Base-by-base conservation (phyloP, 164 flowering plant species). In the Berberis thunbergii region DNA sequence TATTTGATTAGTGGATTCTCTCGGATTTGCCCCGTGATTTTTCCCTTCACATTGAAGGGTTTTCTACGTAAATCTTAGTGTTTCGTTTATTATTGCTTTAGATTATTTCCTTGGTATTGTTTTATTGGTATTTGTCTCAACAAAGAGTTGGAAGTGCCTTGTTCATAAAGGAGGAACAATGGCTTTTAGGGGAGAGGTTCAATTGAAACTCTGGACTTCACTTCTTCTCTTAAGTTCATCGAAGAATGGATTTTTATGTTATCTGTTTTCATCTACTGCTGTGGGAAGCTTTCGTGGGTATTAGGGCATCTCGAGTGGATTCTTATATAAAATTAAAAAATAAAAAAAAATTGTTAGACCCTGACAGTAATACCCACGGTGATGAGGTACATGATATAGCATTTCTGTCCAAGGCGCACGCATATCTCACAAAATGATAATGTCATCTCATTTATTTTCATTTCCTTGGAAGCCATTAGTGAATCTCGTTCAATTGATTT, bases 141-240 rank as follows among this genome's bases (percentile, higher is more conserved):
- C 26, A 26, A 26, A 26, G 26, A 26, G 26, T 26, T 26, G 26
- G 26, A 94, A 86, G 65, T 80, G 79, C 64, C 94, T 92, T 72
- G 96, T 92, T 74, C 86, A 81, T 59, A 97, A 97, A 12, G 98
- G 98, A 64, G 88, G 86, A 8, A 97, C 98, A 44, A 92, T 89
- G 97, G 93, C 93, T 67, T 81, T 92, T 3, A 80, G 98, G 73
- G 98, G 98, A 73, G 98, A 92, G 98, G 98, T 92, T 74, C 6
- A 49, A 59, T 44, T 49, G 50, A 41, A 11, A 54, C 49, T 52
- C 39, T 59, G 13, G 13, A 66, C 46, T 65, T 59, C 26, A 49
- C 49, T 58, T 39, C 38, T 39, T 38, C 63, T 54, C 41, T 49
- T 39, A 54, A 66, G 45, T 2, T 45, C 13, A 26, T 7, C 42